These are phyloP conservation scores for Microdochium bolleyi DNA, from an alignment of 2,329 filamentous ascomycete species.

Conservation along the genomic window DNA sequence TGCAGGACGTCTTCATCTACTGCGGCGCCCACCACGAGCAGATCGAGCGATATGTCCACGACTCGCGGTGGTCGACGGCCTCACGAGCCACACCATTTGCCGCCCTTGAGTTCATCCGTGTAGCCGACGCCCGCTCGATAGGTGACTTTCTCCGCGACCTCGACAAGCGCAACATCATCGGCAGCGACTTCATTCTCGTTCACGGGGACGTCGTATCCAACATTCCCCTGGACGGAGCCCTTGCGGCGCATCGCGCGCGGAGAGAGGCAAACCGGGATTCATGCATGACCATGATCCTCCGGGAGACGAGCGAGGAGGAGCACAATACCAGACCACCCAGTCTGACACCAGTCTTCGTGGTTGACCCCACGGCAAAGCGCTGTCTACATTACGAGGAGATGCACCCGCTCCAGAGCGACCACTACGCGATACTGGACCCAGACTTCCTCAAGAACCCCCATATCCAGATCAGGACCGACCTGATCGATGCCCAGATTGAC, in stretches of 20 bases:
- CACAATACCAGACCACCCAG: conserved; percentile 73
- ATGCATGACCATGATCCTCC: conserved; percentile 93
- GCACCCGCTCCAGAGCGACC: conserved; percentile 56
- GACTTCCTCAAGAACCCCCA: conserved; percentile 68
- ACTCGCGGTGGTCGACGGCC: conserved; percentile 62
- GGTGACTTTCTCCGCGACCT: conserved; percentile 94
- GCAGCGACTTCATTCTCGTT: conserved; percentile 85
- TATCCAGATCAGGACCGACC: conserved; percentile 75
- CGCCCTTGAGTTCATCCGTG: conserved; percentile 75
- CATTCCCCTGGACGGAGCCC: conserved; percentile 69
- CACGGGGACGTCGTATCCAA: conserved; percentile 92
- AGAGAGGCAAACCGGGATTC: conserved; percentile 82
- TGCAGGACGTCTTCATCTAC: conserved; percentile 92
- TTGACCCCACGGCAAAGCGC: conserved; percentile 71
- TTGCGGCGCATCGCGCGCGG: conserved; percentile 73
- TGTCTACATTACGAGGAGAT: conserved; percentile 95
- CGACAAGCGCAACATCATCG: conserved; percentile 76
- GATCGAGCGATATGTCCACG: conserved; percentile 77
- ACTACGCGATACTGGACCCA: conserved; percentile 66
- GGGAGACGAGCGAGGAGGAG: conserved; percentile 60
- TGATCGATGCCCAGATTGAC: conserved; percentile 92
- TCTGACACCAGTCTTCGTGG: conserved; percentile 74
- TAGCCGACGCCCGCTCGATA: conserved; percentile 72
- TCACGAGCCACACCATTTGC: conserved; percentile 60
- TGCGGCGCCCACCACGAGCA: conserved; percentile 80